These are phyloP conservation scores for Balakata baccata DNA, from an alignment of 345 rosid species.

Conservation along the genomic window DNA sequence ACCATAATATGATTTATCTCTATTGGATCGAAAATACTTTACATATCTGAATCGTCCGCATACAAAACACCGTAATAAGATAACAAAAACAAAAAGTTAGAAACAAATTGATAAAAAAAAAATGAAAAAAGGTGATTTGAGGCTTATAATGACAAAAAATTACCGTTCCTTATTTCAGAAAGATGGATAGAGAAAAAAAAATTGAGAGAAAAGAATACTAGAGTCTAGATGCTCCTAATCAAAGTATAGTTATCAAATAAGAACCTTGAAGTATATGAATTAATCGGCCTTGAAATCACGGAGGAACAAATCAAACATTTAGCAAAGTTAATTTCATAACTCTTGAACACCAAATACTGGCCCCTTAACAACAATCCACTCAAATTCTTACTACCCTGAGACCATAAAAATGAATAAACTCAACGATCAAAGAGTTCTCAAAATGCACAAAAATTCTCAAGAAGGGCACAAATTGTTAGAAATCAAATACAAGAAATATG, in stretches of 20 bases:
- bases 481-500: no score
- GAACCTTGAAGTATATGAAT: constrained; percentile 90
- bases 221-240: constrained; percentile 98
- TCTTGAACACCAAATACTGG: constrained; percentile 64
- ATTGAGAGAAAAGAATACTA: no score
- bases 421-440: constrained; percentile 71
- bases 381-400: constrained; percentile 45
- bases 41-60: no score
- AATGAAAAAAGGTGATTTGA: no score
- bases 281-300: constrained; percentile 69
- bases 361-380: constrained; percentile 71
- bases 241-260: constrained; percentile 90
- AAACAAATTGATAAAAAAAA: no score
- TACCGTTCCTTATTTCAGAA: no score
- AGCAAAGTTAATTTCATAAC: constrained; percentile 51
- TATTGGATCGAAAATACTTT: no score
- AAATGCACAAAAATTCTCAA: constrained; percentile 81
- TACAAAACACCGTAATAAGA: no score
- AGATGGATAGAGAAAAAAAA: no score
- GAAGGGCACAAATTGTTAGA: constrained; percentile 90
- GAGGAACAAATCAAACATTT: constrained; percentile 82
- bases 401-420: constrained; percentile 71
- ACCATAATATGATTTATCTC: no score
- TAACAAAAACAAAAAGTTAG: no score
- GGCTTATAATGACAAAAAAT: no score